These are phyloP conservation scores for Cadophora gregata DNA, from an alignment of 2,329 filamentous ascomycete species.

Conservation along the genomic window DNA sequence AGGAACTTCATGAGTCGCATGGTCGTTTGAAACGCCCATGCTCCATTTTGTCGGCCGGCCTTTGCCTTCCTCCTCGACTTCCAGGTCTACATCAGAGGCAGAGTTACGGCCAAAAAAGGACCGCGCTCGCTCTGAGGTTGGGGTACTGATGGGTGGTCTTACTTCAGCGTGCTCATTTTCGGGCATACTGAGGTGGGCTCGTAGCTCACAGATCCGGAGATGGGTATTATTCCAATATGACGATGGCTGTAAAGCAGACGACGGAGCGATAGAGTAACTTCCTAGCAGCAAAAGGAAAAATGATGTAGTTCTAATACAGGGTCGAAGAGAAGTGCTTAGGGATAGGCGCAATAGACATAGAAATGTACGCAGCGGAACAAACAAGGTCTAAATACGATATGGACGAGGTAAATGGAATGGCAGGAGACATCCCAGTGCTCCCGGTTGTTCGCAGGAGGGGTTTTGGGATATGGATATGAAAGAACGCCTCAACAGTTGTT, in stretches of 20 bases:
- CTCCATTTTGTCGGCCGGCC: slow-evolving; percentile 52
- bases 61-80: slow-evolving; percentile 29
- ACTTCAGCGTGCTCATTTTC: slow-evolving; percentile 4
- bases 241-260: neutral
- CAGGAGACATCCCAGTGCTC: neutral
- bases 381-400: neutral
- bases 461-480: neutral
- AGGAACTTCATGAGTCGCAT: slow-evolving; percentile 83
- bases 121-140: slow-evolving; percentile 25
- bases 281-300: neutral
- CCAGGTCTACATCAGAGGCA: slow-evolving; percentile 22
- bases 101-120: slow-evolving; percentile 38
- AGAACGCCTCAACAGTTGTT: slow-evolving; percentile 1
- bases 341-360: neutral
- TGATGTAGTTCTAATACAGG: neutral
- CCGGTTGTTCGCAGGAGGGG: neutral
- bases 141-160: slow-evolving; percentile 2
- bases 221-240: neutral
- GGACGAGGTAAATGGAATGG: slow-evolving; percentile 4
- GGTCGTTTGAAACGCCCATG: slow-evolving; percentile 79
- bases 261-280: neutral
- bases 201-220: neutral
- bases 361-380: neutral
- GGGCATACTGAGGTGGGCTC: slow-evolving; percentile 22
- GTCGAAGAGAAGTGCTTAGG: slow-evolving; percentile 10